phyloP scores from a whole-genome alignment of 2,329 filamentous ascomycete genomes.

The Geosmithia putterillii region DNA sequence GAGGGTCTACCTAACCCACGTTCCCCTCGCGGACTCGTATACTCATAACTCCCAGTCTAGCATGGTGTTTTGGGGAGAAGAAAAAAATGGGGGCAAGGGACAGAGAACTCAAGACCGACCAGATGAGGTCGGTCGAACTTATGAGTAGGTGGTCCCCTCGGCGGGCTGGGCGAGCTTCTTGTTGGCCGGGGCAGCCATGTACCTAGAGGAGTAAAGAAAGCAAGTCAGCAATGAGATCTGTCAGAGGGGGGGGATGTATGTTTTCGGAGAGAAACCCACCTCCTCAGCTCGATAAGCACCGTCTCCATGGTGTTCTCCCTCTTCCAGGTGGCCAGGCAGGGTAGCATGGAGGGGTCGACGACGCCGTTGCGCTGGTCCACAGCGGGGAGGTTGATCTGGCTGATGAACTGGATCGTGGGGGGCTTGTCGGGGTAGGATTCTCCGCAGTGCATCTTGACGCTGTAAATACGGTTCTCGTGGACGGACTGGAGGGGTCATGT shows the following conservation, averaged over 20 bases:
- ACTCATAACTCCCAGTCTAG: too few species aligned
- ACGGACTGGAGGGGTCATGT: conserved; percentile 49
- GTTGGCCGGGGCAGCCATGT: conserved; percentile 82
- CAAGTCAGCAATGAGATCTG: not conserved
- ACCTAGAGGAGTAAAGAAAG: conserved; percentile 37
- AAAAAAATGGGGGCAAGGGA: not conserved
- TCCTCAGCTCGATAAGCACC: conserved; percentile 73
- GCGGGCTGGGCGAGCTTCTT: conserved; percentile 93
- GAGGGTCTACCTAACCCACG: too few species aligned
- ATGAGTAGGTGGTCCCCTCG: conserved; percentile 54
- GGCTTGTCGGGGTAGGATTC: conserved; percentile 79
- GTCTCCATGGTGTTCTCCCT: conserved; percentile 93
- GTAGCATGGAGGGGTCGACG: conserved; percentile 75
- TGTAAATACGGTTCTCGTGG: conserved; percentile 98
- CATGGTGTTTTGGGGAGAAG: too few species aligned
- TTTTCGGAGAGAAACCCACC: too few species aligned
- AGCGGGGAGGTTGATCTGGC: conserved; percentile 91
- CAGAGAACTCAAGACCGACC: too few species aligned
- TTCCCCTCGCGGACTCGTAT: too few species aligned
- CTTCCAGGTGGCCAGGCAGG: conserved; percentile 83
- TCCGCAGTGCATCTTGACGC: conserved; percentile 91
- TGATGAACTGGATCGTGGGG: conserved; percentile 84
- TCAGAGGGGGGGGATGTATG: too few species aligned
- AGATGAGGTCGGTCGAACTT: too few species aligned
- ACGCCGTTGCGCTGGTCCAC: conserved; percentile 70